Conservation (phyloP, 1,284 basidiomycete species). For the Puccinia hordei region DNA sequence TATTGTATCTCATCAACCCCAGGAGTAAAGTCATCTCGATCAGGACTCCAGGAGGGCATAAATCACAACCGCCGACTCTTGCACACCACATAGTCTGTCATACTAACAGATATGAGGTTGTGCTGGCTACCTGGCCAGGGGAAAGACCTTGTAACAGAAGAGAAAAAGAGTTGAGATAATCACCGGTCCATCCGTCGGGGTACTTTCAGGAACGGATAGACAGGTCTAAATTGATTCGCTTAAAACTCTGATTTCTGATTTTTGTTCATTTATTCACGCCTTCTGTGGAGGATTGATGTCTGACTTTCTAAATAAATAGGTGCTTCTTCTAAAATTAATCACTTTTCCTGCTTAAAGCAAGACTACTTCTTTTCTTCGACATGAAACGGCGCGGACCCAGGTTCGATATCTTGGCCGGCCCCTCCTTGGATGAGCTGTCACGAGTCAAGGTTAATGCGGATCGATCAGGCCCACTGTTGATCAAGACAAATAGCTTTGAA, state of each 20-base stretch:
- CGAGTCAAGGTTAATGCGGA: constrained; percentile 39
- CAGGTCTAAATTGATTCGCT: no score
- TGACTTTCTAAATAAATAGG: no score
- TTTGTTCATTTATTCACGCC: no score
- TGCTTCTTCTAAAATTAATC: no score
- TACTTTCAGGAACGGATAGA: background rate
- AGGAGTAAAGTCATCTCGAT: background rate
- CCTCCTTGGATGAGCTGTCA: constrained; percentile 38
- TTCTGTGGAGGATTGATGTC: no score
- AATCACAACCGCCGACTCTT: background rate
- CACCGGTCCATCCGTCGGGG: background rate
- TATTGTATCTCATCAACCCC: background rate
- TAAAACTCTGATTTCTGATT: no score
- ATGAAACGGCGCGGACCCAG: constrained; percentile 44
- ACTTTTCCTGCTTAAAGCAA: no score
- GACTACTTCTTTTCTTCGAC: background rate
- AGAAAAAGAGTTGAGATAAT: background rate
- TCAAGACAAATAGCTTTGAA: constrained; percentile 40
- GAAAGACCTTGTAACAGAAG: background rate
- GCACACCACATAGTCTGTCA: background rate
- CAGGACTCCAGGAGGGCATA: background rate
- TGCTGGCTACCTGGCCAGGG: no score
- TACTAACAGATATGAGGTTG: no score
- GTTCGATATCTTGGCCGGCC: constrained; percentile 34
- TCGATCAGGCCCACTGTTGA: constrained; percentile 17